Evolutionary conservation across 805 yeast genomes (phyloP), one percentile per base, ranked within the genome.

Genomic region (Ogataea polymorpha): DNA sequence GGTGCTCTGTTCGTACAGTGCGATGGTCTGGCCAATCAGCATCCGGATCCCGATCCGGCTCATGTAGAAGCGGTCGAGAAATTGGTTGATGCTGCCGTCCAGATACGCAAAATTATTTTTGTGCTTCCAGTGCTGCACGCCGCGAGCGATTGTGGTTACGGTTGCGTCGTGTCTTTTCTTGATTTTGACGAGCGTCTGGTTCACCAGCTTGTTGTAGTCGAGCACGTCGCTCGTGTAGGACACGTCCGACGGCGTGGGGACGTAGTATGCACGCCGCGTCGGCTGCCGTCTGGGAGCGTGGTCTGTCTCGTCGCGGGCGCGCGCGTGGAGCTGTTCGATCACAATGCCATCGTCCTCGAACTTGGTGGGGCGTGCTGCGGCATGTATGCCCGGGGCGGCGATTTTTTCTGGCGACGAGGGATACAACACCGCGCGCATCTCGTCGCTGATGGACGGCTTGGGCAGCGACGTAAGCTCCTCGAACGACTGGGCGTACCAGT

Each of bases 1-100:
- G 20, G 45, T 47, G 17, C 56, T 49, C 31, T 58, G 63, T 29
- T 54, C 54, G 30, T 59, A 56, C 37, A 88, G 72, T 1, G 96
- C 91, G 49, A 88, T 82, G 55, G 88, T 95, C 66, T 88, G 96
- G n/a, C 96, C 96, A 55, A 88, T 86, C 29, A 88, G 73, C 95
- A 89, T 89, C 49, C 96, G 74, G 46, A 89, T 89, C 2, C 96
- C 96, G 47, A 89, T 89, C 44, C 96, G 73, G 39, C 88, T 81
- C 89, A 88, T 81, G 68, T 89, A 88, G 59, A 88, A 88, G 23
- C 93, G 64, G 65, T 89, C 96, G 48, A 88, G 68, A 56, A 89
- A 88, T 12, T 79, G 73, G 63, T 89, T 96, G 25, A 89, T 79
- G 10, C 86, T 77, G 39, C 80, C 73, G 55, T 85, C 86, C 28